Base-by-base conservation (phyloP, 768 basidiomycete genomes). In the Lactarius vividus region DNA sequence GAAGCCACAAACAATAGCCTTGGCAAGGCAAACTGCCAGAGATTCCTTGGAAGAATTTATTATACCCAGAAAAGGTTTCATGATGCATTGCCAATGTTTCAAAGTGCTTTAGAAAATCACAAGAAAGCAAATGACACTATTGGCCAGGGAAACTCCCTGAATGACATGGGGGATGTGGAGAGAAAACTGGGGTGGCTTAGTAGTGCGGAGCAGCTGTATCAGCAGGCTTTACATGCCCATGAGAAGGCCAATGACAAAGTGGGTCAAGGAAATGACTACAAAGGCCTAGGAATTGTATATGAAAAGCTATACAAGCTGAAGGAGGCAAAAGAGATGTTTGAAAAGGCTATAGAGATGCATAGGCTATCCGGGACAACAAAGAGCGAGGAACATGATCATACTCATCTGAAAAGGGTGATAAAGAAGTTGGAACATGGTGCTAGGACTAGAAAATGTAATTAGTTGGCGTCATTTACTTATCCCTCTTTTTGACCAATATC, bases 181-280 rank as follows among this genome's bases (percentile, higher is more conserved):
- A 66, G 65, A 18, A 57, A 26, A 44, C 35, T 9, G 1, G 49
- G 57, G 35, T 13, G 26, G 4, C 49, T 62, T 15, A n/a, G 11
- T 6, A 39, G 11, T 13, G 65, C 65, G 37, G 61, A 66, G 15
- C 15, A 58, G 57, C 29, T 58, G 15, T 66, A 66, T 9, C 54
- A 44, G 5, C 37, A 37, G 11, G 65, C 65, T 16, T 3, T 66
- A 8, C 11, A 58, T 9, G 65, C 65, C 20, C 65, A 66, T 23
- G 35, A 44, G 20, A 62, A 54, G 26, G 61, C 65, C 16, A n/a
- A 62, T 57, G 65, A 66, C 4, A 66, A 62, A 44, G 56, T 66
- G 40, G 65, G 65, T 23, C 65, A 66, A 42, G 65, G 65, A 1
- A 66, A 66, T 44, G 65, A 58, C 29, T 66, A 62, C 4, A 66